Conservation (phyloP, 768 basidiomycete species). For the Leucocoprinus birnbaumii region DNA sequence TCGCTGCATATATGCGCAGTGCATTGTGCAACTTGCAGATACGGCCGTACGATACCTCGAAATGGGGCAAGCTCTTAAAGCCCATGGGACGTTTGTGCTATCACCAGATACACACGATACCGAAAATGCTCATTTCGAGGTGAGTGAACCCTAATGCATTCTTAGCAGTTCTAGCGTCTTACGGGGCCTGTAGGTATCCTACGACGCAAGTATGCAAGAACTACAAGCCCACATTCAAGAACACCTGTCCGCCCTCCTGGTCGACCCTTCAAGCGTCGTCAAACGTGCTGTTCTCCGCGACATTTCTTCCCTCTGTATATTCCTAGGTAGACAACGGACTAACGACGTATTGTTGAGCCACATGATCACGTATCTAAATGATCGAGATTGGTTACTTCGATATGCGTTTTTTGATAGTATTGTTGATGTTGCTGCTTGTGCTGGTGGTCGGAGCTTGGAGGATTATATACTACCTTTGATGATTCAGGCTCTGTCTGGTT, state of each 20-base stretch:
- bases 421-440: conserved; percentile 92
- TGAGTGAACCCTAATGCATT: conserved; percentile 23
- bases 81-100: conserved; percentile 71
- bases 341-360: conserved; percentile 93
- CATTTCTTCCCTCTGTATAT: conserved; percentile 87
- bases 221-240: conserved; percentile 85
- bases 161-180: not conserved
- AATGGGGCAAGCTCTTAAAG: conserved; percentile 89
- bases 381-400: conserved; percentile 89
- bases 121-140: conserved; percentile 82
- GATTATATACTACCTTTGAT: conserved; percentile 97
- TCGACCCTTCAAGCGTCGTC: conserved; percentile 87
- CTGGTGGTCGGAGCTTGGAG: conserved; percentile 87
- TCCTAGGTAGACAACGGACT: conserved; percentile 89
- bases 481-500: conserved; percentile 93
- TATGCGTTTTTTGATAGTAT: conserved; percentile 95
- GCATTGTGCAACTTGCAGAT: conserved; percentile 81
- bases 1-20: conserved; percentile 78
- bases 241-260: conserved; percentile 79
- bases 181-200: conserved; percentile 65
- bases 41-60: conserved; percentile 87
- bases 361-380: conserved; percentile 84
- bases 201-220: conserved; percentile 84
- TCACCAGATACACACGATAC: conserved; percentile 65
- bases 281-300: conserved; percentile 88